Base-by-base conservation (phyloP, 768 basidiomycete species). In the Rhodocollybia butyracea region DNA sequence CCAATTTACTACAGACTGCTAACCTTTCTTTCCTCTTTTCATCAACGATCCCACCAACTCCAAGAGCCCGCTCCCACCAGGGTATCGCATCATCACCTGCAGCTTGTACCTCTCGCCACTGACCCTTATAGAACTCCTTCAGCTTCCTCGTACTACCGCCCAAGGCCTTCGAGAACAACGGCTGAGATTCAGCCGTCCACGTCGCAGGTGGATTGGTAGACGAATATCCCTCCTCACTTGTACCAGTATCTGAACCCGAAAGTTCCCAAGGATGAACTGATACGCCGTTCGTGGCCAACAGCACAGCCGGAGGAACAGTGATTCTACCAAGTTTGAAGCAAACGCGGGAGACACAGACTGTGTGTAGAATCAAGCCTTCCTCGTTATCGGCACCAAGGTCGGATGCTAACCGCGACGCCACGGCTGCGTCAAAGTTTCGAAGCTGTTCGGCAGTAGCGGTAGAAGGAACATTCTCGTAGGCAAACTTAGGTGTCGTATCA, bases 281-380 rank as follows among this genome's bases (percentile, higher is more conserved):
- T 58, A 85, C 82, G 0, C 89, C 89, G 56, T 86, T 83, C 1
- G 72, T 60, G 1, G 82, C 85, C 31, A 89, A 67, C 11, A 79
- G 78, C 57, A 91, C 56, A 3, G 76, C 74, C 12, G 89, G 89
- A 2, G 89, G 89, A 52, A 89, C 76, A 19, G 87, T 90, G 57
- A 91, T 85, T 1, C 88, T 79, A 0, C 83, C 84, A 22, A 77
- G 63, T 66, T 91, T 91, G 77, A 83, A 89, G 63, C 86, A 88
- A 22, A 81, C 55, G 51, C 81, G 82, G 26, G 83, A 83, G 54
- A 91, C 70, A 46, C 79, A 74, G 57, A 90, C 64, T 57, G 87
- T 86, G 66, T 91, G 81, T 5, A 88, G 66, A 30, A 71, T 70
- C 13, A 29, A 38, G 13, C 36, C 34, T 27, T 41, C 51, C 22